These are phyloP conservation scores for Fraxinus quadrangulata DNA, from an alignment of 257 asterid species.

Conservation along the genomic window DNA sequence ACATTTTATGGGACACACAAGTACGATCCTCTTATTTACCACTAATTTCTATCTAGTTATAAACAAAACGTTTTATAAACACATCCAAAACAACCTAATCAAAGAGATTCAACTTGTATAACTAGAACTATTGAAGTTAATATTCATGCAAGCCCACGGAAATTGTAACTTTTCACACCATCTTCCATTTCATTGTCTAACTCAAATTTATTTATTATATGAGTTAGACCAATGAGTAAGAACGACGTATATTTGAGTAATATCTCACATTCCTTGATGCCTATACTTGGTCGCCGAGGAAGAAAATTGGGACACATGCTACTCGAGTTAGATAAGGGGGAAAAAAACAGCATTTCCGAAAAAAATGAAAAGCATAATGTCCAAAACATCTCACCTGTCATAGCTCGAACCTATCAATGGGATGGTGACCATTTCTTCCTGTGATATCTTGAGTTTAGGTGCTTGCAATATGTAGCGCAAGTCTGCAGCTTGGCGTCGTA, in stretches of 20 bases:
- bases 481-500: slow-evolving; percentile 91
- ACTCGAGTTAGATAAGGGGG: background rate
- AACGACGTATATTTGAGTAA: background rate
- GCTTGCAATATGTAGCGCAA: slow-evolving; percentile 94
- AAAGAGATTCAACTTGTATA: no score
- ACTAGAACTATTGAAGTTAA: background rate
- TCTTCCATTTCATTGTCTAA: background rate
- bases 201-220: background rate
- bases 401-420: slow-evolving; percentile 94
- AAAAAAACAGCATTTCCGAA: background rate
- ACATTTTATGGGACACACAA: no score
- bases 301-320: background rate
- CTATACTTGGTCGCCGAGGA: background rate
- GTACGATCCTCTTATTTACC: no score
- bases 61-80: no score
- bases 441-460: slow-evolving; percentile 91
- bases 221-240: background rate
- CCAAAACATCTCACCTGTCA: slow-evolving; percentile 64
- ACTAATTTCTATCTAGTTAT: no score
- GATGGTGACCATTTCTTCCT: slow-evolving; percentile 98
- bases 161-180: background rate
- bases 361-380: slow-evolving; percentile 9
- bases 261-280: background rate
- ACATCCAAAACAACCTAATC: no score
- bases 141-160: slow-evolving; percentile 2